Evolutionary conservation across 1,284 basidiomycete species (phyloP).

Genomic region (Ceratobasidium sp.): DNA sequence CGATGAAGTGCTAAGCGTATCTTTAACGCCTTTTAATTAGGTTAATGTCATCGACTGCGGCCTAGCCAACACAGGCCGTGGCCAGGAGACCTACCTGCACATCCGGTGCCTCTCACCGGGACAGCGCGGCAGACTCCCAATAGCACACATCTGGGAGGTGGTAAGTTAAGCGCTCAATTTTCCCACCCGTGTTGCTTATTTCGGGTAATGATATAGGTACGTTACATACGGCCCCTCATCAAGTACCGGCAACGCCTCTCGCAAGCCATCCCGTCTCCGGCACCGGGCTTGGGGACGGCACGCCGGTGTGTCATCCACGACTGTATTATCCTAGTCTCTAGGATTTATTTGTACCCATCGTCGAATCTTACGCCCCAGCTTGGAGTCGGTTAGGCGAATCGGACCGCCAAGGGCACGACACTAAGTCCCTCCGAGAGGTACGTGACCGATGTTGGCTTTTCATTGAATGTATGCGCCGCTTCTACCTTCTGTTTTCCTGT

Average conservation of each 20-base stretch:
- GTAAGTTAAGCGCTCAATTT: constrained; percentile 51
- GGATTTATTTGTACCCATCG: too few relatives aligned
- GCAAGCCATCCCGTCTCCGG: too few relatives aligned
- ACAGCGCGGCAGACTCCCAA: constrained; percentile 99
- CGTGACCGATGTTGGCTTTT: neutral
- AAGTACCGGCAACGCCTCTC: too few relatives aligned
- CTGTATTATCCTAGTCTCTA: too few relatives aligned
- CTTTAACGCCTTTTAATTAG: constrained; percentile 11
- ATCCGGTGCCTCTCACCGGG: constrained; percentile 90
- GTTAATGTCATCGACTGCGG: constrained; percentile 99
- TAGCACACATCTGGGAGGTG: constrained; percentile 97
- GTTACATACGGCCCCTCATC: too few relatives aligned
- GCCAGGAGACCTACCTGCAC: constrained; percentile 99
- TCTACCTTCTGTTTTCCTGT: neutral
- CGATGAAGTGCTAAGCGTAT: constrained; percentile 53
- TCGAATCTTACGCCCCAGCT: too few relatives aligned
- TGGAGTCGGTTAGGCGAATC: neutral
- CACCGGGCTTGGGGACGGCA: too few relatives aligned
- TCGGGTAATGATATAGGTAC: too few relatives aligned
- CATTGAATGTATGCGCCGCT: neutral
- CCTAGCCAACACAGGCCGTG: constrained; percentile 99
- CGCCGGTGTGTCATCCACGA: too few relatives aligned
- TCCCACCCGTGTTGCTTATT: neutral
- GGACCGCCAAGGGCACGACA: neutral
- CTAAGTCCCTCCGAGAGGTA: neutral